These are phyloP conservation scores for Teunomyces cretensis DNA, from an alignment of 805 yeast species.

Conservation along the genomic window DNA sequence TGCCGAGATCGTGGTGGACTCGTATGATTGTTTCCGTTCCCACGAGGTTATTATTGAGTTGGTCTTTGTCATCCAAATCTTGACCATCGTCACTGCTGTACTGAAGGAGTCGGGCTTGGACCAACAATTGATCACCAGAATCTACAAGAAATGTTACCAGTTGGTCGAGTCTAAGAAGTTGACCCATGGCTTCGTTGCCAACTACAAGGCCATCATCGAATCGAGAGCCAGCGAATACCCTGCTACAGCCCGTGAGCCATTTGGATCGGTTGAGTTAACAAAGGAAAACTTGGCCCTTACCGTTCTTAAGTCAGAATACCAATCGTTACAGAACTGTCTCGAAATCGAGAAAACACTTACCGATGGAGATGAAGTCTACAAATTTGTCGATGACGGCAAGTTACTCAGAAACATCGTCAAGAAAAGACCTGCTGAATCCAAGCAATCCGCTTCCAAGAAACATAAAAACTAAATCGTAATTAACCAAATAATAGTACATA, in stretches of 20 bases:
- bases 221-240: slow-evolving; percentile 52
- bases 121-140: slow-evolving; percentile 42
- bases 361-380: slow-evolving; percentile 27
- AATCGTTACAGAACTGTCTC: slow-evolving; percentile 45
- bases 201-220: slow-evolving; percentile 33
- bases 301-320: slow-evolving; percentile 57
- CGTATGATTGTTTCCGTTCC: slow-evolving; percentile 60
- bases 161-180: slow-evolving; percentile 51
- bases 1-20: slow-evolving; percentile 46
- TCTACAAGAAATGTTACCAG: slow-evolving; percentile 60
- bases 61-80: slow-evolving; percentile 50
- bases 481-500: not conserved
- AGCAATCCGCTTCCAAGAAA: slow-evolving; percentile 3
- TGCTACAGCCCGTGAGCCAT: slow-evolving; percentile 22
- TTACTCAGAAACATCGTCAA: slow-evolving; percentile 59
- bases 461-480: slow-evolving; percentile 6
- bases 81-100: slow-evolving; percentile 36
- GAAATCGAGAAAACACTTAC: slow-evolving; percentile 25
- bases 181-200: slow-evolving; percentile 36
- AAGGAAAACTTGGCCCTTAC: slow-evolving; percentile 49
- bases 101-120: slow-evolving; percentile 23
- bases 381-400: slow-evolving; percentile 57
- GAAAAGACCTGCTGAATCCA: slow-evolving; percentile 25
- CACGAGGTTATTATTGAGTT: slow-evolving; percentile 64
- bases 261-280: slow-evolving; percentile 7